These are phyloP conservation scores for Rheum nobile DNA, from an alignment of 148 eudicot species.

Conservation along the genomic window DNA sequence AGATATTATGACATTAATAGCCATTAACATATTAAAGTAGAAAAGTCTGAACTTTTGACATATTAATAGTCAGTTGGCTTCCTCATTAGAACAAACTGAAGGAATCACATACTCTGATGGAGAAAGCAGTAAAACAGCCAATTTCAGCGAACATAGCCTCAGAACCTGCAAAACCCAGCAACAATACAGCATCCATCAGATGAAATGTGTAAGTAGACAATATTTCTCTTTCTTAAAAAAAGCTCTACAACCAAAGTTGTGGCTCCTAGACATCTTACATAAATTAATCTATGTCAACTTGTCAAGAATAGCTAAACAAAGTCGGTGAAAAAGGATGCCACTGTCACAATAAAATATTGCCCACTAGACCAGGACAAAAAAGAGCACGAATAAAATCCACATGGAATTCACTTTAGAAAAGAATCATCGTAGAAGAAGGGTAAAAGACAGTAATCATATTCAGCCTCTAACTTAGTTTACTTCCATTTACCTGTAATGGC, in stretches of 20 bases:
- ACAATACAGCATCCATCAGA: constrained; percentile 4
- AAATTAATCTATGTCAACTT: not conserved
- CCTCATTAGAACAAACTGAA: not conserved
- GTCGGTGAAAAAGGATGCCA: not conserved
- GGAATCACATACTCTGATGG: constrained; percentile 52
- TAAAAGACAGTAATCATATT: not conserved
- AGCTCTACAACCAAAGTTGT: not conserved
- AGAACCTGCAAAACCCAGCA: constrained; percentile 51
- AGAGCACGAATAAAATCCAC: not conserved
- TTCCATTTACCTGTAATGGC: constrained; percentile 56
- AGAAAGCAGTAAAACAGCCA: constrained; percentile 75
- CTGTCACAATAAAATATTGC: not conserved
- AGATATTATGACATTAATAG: not conserved
- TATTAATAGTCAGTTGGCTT: not conserved
- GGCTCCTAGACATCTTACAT: not conserved
- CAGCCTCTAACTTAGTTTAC: not conserved
- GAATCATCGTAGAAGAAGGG: not conserved
- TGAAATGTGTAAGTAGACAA: not conserved
- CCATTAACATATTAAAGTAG: not conserved
- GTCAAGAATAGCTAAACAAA: not conserved
- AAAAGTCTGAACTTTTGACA: not conserved
- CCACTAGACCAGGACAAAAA: not conserved
- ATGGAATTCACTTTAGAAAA: not conserved
- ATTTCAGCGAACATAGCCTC: constrained; percentile 99
- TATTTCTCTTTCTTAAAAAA: not conserved